phyloP scores from a whole-genome alignment of 208 protist genomes.

The Acanthamoeba lenticulata region DNA sequence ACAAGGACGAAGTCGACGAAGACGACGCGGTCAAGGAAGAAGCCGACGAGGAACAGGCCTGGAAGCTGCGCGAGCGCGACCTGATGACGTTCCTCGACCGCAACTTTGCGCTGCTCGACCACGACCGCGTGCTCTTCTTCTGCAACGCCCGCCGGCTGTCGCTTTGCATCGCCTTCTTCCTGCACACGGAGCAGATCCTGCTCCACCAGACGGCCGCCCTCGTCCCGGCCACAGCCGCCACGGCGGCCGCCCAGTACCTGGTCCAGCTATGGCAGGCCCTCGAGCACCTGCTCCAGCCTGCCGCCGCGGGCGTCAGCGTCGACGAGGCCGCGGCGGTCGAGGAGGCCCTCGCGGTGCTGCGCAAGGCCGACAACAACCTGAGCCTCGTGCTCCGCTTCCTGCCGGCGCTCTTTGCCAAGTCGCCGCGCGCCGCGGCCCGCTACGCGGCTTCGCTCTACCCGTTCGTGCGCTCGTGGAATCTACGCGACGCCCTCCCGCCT shows the following conservation, averaged over 20 bases:
- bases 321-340: neutral
- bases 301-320: neutral
- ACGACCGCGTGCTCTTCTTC: constrained; percentile 35
- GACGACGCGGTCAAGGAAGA: neutral
- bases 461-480: neutral
- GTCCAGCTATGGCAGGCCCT: constrained; percentile 23
- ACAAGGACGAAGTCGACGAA: neutral
- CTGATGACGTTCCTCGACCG: neutral
- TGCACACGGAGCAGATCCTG: constrained; percentile 16
- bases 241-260: neutral
- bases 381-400: constrained; percentile 25
- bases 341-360: neutral
- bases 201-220: constrained; percentile 10
- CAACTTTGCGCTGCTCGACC: constrained; percentile 4
- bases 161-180: constrained; percentile 22
- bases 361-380: constrained; percentile 24
- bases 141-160: constrained; percentile 12
- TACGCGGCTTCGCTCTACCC: neutral
- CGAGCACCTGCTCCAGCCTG: neutral
- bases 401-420: constrained; percentile 13
- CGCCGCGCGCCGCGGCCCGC: neutral
- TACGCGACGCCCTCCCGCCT: neutral
- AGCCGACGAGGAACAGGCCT: neutral
- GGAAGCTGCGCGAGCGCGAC: neutral
- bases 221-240: neutral